Base-by-base conservation (phyloP, 2,329 filamentous ascomycete genomes). In the Aureobasidium sp. region DNA sequence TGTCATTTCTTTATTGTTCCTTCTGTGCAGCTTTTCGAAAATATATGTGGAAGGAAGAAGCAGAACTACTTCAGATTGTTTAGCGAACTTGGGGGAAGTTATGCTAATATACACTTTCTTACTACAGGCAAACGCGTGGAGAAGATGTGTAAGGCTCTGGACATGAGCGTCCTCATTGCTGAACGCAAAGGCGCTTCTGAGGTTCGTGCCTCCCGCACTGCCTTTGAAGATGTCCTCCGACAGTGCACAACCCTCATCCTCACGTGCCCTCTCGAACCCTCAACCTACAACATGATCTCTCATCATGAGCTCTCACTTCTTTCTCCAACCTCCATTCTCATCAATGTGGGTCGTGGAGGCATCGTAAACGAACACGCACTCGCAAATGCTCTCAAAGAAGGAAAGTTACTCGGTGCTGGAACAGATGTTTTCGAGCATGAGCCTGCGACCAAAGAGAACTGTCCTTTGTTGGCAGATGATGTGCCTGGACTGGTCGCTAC, bases 341-440 rank as follows among this genome's bases (percentile, higher is more conserved):
- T 82, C 62, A 82, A 83, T 63, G 76, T 81, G 9, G 70, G 67
- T 13, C 75, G 81, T 26, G 80, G 80, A 15, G 79, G 79, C 1
- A 77, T 82, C 17, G 76, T 82, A 17, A 77, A 83, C 57, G 81
- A 83, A 67, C 69, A 69, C 1, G 80, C 79, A 5, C 69, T 83
- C 13, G 73, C 78, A 17, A 69, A 70, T 20, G 79, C 80, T 1
- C 66, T 82, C 59, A 75, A 73, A 50, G 70, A 77, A n/a, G 72
- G 72, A 17, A 69, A 70, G 63, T 79, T 82, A 48, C 75, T 77
- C 3, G 80, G 81, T 1, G 80, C 79, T 50, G 81, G 77, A 15
- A 78, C 78, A 1, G 81, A 83, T 69, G 81, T 83, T 8, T 79
- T 81, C 59, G 69, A 72, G 46, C 71, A 72, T 27, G 81, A 83